Evolutionary conservation across 208 protist genomes (phyloP), one percentile per base, ranked within the genome.

Genomic region (Leptomonas pyrrhocoris): DNA sequence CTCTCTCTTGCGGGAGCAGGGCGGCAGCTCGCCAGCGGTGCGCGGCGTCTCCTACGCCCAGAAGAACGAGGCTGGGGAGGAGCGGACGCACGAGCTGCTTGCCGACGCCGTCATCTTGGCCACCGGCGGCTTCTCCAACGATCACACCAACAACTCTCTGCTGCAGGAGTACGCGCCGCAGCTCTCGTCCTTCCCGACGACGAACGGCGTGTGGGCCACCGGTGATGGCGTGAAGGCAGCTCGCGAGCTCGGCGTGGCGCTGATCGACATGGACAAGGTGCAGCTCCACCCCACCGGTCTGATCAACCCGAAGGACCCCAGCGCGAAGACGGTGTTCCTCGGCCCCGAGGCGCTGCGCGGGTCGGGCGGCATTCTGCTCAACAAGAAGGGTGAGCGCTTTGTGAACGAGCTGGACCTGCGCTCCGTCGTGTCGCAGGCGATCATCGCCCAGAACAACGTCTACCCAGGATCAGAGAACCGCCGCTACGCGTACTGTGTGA

Each of bases 231-330:
- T 94, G 3, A 92, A 91, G 70, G 73, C 79, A 19, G 89, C 82
- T 2, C 79, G 75, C 53, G 53, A 78, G 21, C 58, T 97, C 27
- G 88, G 88, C 43, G 94, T 79, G 16, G 57, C 27, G 23, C 72
- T 96, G 13, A 80, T 97, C 2, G 88, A 98, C 74, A 97, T 98
- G 93, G 94, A 98, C 74, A 85, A 97, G 74, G 90, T 98, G 56
- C 92, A 96, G 78, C 74, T 99, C 18, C 98, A 99, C 69, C 98
- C 98, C 18, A 99, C 97, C 23, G 95, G 92, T 18, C 94, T 99
- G 21, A 59, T 99, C 28, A 74, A 98, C 68, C 94, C 96, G 15
- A 89, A 87, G 21, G 82, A 98, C 31, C 97, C 97, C 0, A 55
- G 66, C 16, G 82, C 73, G n/a, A 69, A 69, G 42, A 94, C 89